phyloP scores from a whole-genome alignment of 306 rosid species.

The Cucurbita argyrosperma region DNA sequence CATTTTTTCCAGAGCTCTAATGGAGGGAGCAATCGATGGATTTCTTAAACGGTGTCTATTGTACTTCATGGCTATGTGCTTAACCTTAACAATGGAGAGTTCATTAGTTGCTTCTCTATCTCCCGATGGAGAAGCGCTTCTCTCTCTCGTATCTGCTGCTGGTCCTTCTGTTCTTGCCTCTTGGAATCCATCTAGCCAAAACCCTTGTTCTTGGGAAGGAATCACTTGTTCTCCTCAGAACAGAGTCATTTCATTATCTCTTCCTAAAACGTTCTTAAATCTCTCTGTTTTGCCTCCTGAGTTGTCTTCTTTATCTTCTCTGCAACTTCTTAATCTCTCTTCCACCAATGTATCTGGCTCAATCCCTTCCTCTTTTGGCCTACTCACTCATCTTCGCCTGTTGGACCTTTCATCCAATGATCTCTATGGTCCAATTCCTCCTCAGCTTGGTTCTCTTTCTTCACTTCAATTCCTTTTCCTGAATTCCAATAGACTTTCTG shows the following conservation, averaged over 20 bases:
- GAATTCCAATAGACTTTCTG: slow-evolving; percentile 54
- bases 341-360: slow-evolving; percentile 76
- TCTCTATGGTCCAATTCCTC: slow-evolving; percentile 62
- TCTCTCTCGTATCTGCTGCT: slow-evolving; percentile 44
- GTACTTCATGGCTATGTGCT: slow-evolving; percentile 5
- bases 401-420: slow-evolving; percentile 77
- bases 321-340: slow-evolving; percentile 88
- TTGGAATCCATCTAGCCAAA: slow-evolving; percentile 66
- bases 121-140: slow-evolving; percentile 77
- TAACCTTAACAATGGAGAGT: slow-evolving; percentile 18
- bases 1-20: slow-evolving; percentile 16
- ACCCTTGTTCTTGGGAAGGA: slow-evolving; percentile 92
- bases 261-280: slow-evolving; percentile 66
- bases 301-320: slow-evolving; percentile 61
- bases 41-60: not conserved
- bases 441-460: slow-evolving; percentile 57
- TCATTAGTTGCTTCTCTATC: slow-evolving; percentile 39
- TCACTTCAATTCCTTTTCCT: slow-evolving; percentile 78
- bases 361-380: slow-evolving; percentile 68
- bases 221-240: slow-evolving; percentile 73
- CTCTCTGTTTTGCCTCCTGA: slow-evolving; percentile 56
- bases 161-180: slow-evolving; percentile 49
- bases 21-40: slow-evolving; percentile 15
- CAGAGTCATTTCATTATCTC: slow-evolving; percentile 69
- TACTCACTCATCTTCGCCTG: slow-evolving; percentile 50